Percentiles rank a stretch among this genome's conserved stretches.
Conservation (phyloP, 139 green algal species). For the Auxenochlorella protothecoides region DNA sequence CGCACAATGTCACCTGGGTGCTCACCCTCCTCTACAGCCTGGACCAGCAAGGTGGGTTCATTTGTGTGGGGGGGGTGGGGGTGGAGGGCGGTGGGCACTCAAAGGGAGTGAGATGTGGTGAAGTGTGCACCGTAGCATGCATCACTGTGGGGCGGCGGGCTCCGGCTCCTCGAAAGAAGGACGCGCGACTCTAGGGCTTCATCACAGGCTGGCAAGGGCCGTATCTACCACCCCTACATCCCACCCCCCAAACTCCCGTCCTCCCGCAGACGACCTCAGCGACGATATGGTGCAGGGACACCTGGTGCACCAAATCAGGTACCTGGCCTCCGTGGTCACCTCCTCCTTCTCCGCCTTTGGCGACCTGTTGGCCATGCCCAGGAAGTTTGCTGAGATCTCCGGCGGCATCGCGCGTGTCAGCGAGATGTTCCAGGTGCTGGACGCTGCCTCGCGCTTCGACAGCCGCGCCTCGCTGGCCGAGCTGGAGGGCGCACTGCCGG, state of each 20-base stretch:
- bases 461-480: neutral
- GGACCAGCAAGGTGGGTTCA: slow-evolving; percentile 25
- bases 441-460: neutral
- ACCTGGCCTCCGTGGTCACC: slow-evolving; percentile 65
- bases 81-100: too few species aligned
- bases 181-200: too few species aligned
- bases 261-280: slow-evolving; percentile 10
- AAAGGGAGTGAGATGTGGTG: too few species aligned
- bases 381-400: slow-evolving; percentile 55
- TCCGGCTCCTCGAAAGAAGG: too few species aligned
- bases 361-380: slow-evolving; percentile 56
- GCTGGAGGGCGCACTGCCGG: neutral
- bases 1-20: slow-evolving; percentile 68
- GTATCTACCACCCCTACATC: too few species aligned
- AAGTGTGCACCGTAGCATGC: neutral
- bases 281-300: slow-evolving; percentile 32
- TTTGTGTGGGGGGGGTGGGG: neutral
- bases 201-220: too few species aligned
- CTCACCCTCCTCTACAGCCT: slow-evolving; percentile 63
- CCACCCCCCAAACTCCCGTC: too few species aligned
- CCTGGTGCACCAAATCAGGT: slow-evolving; percentile 62
- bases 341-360: slow-evolving; percentile 62
- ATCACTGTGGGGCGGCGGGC: neutral
- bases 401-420: slow-evolving; percentile 42
- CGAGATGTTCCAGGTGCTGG: slow-evolving; percentile 41